phyloP scores from a whole-genome alignment of 257 asterid species.

The Solanum verrucosum region DNA sequence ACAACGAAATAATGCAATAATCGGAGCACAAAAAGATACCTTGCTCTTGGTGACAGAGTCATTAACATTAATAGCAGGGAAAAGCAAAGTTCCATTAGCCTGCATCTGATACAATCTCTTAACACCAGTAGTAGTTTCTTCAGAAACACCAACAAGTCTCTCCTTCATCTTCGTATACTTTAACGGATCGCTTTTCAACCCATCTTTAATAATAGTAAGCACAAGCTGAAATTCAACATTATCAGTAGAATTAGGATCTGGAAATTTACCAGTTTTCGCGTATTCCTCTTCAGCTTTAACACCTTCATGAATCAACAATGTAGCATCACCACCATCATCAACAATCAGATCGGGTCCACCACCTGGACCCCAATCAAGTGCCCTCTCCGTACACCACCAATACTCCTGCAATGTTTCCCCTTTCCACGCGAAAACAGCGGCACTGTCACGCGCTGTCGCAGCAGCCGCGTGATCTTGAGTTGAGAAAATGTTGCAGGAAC shows the following conservation, averaged over 20 bases:
- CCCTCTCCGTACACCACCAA: constrained; percentile 96
- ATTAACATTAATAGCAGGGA: constrained; percentile 79
- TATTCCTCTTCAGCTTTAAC: constrained; percentile 84
- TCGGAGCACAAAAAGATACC: constrained; percentile 20
- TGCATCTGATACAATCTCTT: constrained; percentile 95
- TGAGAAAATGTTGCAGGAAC: constrained; percentile 86
- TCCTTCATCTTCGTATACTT: constrained; percentile 73
- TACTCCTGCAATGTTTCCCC: constrained; percentile 63
- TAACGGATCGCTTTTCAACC: constrained; percentile 53
- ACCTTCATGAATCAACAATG: constrained; percentile 76
- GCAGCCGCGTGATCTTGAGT: constrained; percentile 91
- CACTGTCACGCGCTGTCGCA: constrained; percentile 78
- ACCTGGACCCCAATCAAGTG: constrained; percentile 80
- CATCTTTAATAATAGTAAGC: constrained; percentile 55
- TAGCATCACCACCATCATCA: constrained; percentile 87
- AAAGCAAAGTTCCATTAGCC: constrained; percentile 58
- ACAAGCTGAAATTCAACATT: constrained; percentile 78
- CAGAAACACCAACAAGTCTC: constrained; percentile 80
- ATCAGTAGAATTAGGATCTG: constrained; percentile 66
- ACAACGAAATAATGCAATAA: neutral
- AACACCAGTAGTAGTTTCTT: constrained; percentile 90
- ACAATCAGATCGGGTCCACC: constrained; percentile 86
- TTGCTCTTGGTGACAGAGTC: constrained; percentile 95
- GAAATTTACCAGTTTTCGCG: constrained; percentile 42
- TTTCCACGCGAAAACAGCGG: constrained; percentile 88